A percentile compares a stretch with the other conserved stretches of the same genome.
Conservation (phyloP, 805 yeast species). For the Kodamaea leandrae region DNA sequence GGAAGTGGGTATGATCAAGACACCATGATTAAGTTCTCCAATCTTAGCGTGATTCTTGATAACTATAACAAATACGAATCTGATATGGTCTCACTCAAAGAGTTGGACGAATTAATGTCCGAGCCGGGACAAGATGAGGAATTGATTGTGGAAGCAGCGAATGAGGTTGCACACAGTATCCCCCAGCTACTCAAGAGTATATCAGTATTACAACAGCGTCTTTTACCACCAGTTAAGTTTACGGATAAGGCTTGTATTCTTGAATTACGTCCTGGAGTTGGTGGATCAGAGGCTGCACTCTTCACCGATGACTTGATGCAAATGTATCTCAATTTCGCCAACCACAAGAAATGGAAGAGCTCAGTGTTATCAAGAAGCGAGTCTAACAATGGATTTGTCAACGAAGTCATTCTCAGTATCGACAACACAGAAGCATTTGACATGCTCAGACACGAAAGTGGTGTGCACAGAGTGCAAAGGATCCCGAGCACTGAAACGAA, state of each 20-base stretch:
- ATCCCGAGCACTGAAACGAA: constrained; percentile 91
- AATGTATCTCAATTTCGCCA: constrained; percentile 79
- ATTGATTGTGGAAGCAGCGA: constrained; percentile 54
- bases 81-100: constrained; percentile 25
- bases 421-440: constrained; percentile 78
- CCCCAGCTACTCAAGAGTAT: constrained; percentile 47
- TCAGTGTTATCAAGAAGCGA: constrained; percentile 55
- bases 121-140: constrained; percentile 35
- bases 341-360: constrained; percentile 62
- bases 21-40: constrained; percentile 30
- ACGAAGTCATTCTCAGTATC: constrained; percentile 67
- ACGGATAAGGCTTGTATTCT: constrained; percentile 74
- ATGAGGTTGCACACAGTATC: constrained; percentile 49
- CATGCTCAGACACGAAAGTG: constrained; percentile 77
- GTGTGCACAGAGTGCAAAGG: constrained; percentile 94
- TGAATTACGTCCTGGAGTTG: constrained; percentile 93
- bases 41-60: constrained; percentile 30
- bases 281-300: constrained; percentile 90
- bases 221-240: constrained; percentile 76
- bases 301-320: constrained; percentile 76
- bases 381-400: constrained; percentile 63
- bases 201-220: constrained; percentile 47
- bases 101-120: constrained; percentile 25
- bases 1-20: constrained; percentile 35
- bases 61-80: constrained; percentile 26